Conservation (phyloP, 257 asterid genomes). For the Linaria vulgaris region DNA sequence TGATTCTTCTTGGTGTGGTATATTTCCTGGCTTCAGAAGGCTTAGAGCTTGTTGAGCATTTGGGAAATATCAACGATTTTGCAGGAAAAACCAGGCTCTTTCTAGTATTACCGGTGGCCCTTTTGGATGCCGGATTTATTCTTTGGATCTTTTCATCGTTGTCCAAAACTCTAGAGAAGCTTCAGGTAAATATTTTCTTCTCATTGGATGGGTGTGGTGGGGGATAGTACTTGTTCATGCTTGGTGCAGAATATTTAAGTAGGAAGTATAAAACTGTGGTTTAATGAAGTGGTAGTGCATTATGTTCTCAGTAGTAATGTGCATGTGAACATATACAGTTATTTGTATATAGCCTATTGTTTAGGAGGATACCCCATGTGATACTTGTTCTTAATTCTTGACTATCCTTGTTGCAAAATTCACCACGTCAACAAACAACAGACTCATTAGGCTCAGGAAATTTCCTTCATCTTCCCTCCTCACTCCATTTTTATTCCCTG, state of each 20-base stretch:
- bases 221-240: background rate
- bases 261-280: background rate
- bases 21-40: conserved; percentile 96
- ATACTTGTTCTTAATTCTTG: no score
- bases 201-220: background rate
- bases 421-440: no score
- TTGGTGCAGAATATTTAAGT: background rate
- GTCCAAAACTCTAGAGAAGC: conserved; percentile 94
- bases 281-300: background rate
- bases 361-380: no score
- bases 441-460: no score
- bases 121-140: conserved; percentile 86
- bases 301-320: conserved; percentile 7
- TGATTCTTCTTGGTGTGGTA: conserved; percentile 68
- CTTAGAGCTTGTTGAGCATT: conserved; percentile 92
- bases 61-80: conserved; percentile 92
- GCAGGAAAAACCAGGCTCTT: conserved; percentile 85
- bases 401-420: no score
- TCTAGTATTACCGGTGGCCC: conserved; percentile 89
- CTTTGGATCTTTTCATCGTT: conserved; percentile 95
- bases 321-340: no score
- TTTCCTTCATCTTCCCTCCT: no score
- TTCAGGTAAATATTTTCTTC: conserved; percentile 56
- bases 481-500: no score
- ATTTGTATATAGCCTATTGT: no score